Base-by-base conservation (phyloP, 2,329 filamentous ascomycete species). In the Cladophialophora immunda region DNA sequence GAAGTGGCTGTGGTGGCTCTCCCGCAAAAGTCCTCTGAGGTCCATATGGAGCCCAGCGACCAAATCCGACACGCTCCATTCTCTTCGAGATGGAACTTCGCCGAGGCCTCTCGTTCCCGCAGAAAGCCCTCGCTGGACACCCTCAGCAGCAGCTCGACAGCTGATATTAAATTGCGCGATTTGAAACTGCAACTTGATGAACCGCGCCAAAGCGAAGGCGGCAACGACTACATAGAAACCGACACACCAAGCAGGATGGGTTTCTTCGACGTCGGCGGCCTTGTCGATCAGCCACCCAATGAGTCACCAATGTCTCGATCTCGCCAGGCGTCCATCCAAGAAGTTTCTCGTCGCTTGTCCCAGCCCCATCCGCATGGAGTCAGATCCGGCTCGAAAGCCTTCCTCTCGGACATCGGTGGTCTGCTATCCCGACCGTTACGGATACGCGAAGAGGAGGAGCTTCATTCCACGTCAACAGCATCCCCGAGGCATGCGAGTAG, bases 201-300 rank as follows among this genome's bases (percentile, higher is more conserved):
- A n/a, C 54, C 70, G 13, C 58, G 55, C 2, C 34, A 45, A 8
- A 9, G 15, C 3, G 25, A 30, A 32, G 52, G 29, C 1, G 58
- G 32, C n/a, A 30, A 47, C 0, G 56, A 53, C 13, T 65, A 69
- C 19, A 47, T 19, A 22, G 69, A 70, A 53, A 64, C 68, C 13
- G 67, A 68, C 52, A 70, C 62, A 6, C 68, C 70, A n/a, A 72
- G 65, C 38, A 83, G 85, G 55, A 87, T 95, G 4, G 92, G 92
- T 0, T 94, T 97, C 77, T 93, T 94, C 73, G 94, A 97, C 71
- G 90, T 93, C 0, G 93, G 93, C 25, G 92, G 92, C 0, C 80
- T 97, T 0, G 81, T 96, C 0, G 87, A 90, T 4, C 34, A 69
- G 56, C 38, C 69, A 29, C 27, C 62, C 45, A 19, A 52, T 57